These are phyloP conservation scores for Leucocoprinus leucothites DNA, from an alignment of 768 basidiomycete species.

Conservation along the genomic window DNA sequence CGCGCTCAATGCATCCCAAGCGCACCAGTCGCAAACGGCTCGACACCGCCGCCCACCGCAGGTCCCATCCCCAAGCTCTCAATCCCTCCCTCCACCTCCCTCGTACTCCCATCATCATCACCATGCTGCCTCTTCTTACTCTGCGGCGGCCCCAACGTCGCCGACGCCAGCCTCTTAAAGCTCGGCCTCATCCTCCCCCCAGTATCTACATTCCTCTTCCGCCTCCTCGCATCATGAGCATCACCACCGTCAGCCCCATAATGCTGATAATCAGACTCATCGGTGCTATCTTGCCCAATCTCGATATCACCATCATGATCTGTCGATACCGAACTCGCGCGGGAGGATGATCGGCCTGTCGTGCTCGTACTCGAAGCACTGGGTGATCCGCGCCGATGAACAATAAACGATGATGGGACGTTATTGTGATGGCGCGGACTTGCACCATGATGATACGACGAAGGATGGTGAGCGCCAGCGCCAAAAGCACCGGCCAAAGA, in stretches of 20 bases:
- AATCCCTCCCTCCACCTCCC: constrained; percentile 18
- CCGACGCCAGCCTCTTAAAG: constrained; percentile 72
- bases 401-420: constrained; percentile 20
- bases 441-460: not conserved
- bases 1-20: not conserved
- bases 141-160: constrained; percentile 61
- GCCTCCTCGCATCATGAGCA: constrained; percentile 14
- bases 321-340: constrained; percentile 29
- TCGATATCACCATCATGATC: constrained; percentile 19
- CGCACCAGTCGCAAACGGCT: too few relatives aligned
- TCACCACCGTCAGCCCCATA: not conserved
- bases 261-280: too few relatives aligned
- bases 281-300: too few relatives aligned
- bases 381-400: constrained; percentile 21
- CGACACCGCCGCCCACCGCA: too few relatives aligned
- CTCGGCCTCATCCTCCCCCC: constrained; percentile 45
- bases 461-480: not conserved
- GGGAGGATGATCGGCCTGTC: constrained; percentile 18
- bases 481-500: constrained; percentile 42
- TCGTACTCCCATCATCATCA: constrained; percentile 22
- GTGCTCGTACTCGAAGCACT: constrained; percentile 14
- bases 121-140: constrained; percentile 46
- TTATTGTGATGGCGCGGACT: not conserved
- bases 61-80: not conserved
- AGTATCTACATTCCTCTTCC: constrained; percentile 18